Evolutionary conservation across 1,284 basidiomycete species (phyloP).

Genomic region (Sanghuangporus baumii): DNA sequence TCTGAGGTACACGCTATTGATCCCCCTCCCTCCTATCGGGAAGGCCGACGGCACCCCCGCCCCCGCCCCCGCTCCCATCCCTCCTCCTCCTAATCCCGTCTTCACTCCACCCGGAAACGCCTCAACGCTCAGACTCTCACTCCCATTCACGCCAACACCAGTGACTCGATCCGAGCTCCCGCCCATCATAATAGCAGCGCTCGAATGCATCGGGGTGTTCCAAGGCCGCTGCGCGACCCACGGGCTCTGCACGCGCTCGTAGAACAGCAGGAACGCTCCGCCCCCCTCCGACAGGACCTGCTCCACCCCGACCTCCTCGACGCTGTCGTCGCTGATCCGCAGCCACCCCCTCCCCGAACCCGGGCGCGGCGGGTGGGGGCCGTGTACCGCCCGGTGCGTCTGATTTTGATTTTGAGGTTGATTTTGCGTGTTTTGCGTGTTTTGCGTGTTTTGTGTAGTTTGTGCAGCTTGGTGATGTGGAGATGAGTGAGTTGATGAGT

Average conservation of each 20-base stretch:
- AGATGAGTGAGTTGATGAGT: no score
- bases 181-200: neutral
- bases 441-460: no score
- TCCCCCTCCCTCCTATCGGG: neutral
- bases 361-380: slow-evolving; percentile 23
- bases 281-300: slow-evolving; percentile 66
- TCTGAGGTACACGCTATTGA: slow-evolving; percentile 18
- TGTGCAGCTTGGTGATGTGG: no score
- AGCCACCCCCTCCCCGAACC: slow-evolving; percentile 65
- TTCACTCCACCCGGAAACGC: neutral
- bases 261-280: slow-evolving; percentile 86
- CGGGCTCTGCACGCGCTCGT: slow-evolving; percentile 58
- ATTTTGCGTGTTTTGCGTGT: no score
- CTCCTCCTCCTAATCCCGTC: neutral
- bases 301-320: slow-evolving; percentile 73
- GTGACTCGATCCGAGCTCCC: neutral
- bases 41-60: no score
- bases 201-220: no score
- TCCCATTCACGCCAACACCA: no score
- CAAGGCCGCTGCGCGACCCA: no score
- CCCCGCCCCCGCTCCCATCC: neutral
- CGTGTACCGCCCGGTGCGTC: neutral
- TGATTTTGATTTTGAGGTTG: no score
- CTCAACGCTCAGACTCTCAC: no score
- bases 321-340: slow-evolving; percentile 79